A percentile compares a stretch with the other conserved stretches of the same genome.
Evolutionary conservation across 768 basidiomycete species (phyloP).

Genomic region (Gautieria morchelliformis): DNA sequence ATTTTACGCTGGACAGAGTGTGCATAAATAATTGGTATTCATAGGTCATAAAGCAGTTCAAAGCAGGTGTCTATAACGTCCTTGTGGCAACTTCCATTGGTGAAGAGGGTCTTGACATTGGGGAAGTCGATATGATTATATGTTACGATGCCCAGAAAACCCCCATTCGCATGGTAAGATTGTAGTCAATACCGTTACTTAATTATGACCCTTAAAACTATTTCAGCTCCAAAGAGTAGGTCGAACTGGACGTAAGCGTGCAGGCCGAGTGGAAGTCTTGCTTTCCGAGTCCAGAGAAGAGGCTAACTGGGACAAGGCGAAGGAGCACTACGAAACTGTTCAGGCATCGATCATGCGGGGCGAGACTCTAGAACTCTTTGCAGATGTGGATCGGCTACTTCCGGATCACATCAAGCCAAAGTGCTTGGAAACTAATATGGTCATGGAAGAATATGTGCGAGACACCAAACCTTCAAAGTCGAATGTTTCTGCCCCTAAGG

Average conservation of each 20-base stretch:
- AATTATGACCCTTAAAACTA: not conserved
- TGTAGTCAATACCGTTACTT: not conserved
- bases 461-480: constrained; percentile 26
- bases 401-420: constrained; percentile 70
- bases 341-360: constrained; percentile 83
- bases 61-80: constrained; percentile 79
- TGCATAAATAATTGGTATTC: not conserved
- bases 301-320: constrained; percentile 79
- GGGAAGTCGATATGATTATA: constrained; percentile 90
- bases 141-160: constrained; percentile 97
- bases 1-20: not conserved
- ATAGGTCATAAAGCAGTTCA: constrained; percentile 83
- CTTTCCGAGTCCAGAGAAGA: constrained; percentile 90
- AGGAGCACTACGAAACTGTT: constrained; percentile 77
- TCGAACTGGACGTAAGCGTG: constrained; percentile 86
- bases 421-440: constrained; percentile 74
- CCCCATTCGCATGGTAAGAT: constrained; percentile 85
- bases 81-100: constrained; percentile 95
- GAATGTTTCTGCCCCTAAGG: constrained; percentile 14
- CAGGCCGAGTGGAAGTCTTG: constrained; percentile 83
- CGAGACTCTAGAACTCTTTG: constrained; percentile 81
- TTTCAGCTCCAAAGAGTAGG: constrained; percentile 88
- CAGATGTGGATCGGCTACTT: constrained; percentile 81
- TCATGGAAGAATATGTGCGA: constrained; percentile 64
- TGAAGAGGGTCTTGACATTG: constrained; percentile 97